Evolutionary conservation across 2,329 filamentous ascomycete species (phyloP), one percentile per base, ranked within the genome.

Genomic region (Fusarium burgessii): DNA sequence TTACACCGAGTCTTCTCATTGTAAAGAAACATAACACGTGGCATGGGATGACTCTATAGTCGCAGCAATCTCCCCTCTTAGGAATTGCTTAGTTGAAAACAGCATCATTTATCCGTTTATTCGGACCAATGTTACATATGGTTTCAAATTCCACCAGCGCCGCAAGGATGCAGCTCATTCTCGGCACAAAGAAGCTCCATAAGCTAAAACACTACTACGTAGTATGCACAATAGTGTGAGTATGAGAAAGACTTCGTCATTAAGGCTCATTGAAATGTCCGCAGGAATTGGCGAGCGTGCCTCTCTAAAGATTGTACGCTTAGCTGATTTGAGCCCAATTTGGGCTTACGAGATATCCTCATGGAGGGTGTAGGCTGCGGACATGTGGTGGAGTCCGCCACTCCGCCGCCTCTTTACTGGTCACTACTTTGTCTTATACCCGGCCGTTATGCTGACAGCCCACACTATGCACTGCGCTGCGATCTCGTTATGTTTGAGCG

Each of bases 371-470:
- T 58, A 46, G 36, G 47, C 33, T 35, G 72, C 72, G 74, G 74
- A 76, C 72, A 66, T 69, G 27, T 49, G 52, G 72, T 76, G 70
- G 71, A 73, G 63, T 74, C 72, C 66, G 62, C 57, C 59, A 71
- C 62, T 68, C 68, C 68, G 71, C 74, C 62, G 51, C 32, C 23
- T 46, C 43, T 52, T 59, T n/a, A 68, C 59, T 62, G 50, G 64
- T 13, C 45, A 36, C 17, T 15, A 20, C 23, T n/a, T 43, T 42
- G 43, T 50, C 27, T 41, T 38, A 38, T 66, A 40, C 29, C 23
- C 66, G 29, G 15, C n/a, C 68, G 74, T 75, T 75, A 76, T 76
- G 74, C 68, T 61, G 56, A 67, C 63, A 12, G n/a, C 12, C 29
- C 35, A 14, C 49, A 45, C 36, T 66, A 60, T 46, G 35, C 67